A percentile compares a stretch with the other conserved stretches of the same genome.
phyloP scores from a whole-genome alignment of 495 filamentous ascomycete genomes.

The Glarea lozoyensis region DNA sequence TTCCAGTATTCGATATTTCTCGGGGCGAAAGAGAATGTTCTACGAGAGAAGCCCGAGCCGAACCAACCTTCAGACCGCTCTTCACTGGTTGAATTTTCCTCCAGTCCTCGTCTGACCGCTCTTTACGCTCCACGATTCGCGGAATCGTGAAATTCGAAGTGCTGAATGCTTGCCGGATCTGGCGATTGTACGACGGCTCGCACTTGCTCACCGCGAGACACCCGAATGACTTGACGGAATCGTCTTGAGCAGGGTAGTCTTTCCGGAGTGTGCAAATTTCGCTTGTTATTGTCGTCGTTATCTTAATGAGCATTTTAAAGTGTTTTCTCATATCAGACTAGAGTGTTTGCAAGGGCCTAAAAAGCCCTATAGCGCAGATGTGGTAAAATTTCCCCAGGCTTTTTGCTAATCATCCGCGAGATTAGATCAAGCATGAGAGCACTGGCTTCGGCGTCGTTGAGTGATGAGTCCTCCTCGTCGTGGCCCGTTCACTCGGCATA shows the following conservation, averaged over 20 bases:
- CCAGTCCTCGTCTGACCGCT: slow-evolving; percentile 16
- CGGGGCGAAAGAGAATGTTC: too few species aligned
- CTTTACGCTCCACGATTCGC: slow-evolving; percentile 16
- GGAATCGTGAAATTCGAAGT: slow-evolving; percentile 7
- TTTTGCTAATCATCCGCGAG: background rate
- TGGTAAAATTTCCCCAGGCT: background rate
- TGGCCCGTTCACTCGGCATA: background rate
- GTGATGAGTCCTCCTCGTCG: too few species aligned
- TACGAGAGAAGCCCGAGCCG: too few species aligned
- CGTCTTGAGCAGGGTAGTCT: too few species aligned
- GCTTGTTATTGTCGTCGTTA: too few species aligned
- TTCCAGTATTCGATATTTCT: slow-evolving; percentile 1
- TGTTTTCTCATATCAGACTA: too few species aligned
- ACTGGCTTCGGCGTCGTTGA: too few species aligned
- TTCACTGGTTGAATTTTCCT: background rate
- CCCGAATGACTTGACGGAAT: too few species aligned
- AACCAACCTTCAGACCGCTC: too few species aligned
- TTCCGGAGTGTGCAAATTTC: too few species aligned
- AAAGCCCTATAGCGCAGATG: background rate
- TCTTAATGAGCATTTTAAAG: too few species aligned
- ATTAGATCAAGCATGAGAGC: slow-evolving; percentile 4
- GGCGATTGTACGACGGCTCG: background rate
- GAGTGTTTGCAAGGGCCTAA: background rate
- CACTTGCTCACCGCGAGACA: background rate
- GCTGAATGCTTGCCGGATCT: background rate